A percentile compares a stretch with the other conserved stretches of the same genome.
Evolutionary conservation across 1,284 basidiomycete genomes (phyloP).

Genomic region (Malassezia nana): DNA sequence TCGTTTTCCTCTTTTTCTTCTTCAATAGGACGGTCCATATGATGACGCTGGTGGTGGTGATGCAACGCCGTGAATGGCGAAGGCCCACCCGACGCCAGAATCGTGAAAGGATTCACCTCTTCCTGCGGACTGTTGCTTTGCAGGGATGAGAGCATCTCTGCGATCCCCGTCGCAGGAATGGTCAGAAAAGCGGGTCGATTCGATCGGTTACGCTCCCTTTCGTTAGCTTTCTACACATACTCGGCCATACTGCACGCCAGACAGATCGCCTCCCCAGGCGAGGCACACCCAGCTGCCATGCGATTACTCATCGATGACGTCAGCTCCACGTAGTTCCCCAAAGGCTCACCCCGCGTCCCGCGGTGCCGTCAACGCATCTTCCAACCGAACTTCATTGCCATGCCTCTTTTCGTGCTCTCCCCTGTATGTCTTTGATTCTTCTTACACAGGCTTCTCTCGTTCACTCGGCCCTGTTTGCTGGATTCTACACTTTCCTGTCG

Average conservation of each 20-base stretch:
- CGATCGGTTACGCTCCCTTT: slow-evolving; percentile 3
- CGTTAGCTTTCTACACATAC: slow-evolving; percentile 11
- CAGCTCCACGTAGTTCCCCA: neutral
- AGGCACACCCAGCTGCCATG: neutral
- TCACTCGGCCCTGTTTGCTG: slow-evolving; percentile 45
- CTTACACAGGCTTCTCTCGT: slow-evolving; percentile 39
- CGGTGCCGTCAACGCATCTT: neutral
- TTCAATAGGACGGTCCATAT: neutral
- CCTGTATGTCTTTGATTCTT: neutral
- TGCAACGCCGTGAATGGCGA: neutral
- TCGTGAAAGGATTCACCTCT: neutral
- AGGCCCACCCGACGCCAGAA: neutral
- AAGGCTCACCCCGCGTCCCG: neutral
- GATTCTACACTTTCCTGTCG: slow-evolving; percentile 42
- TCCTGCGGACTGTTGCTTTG: neutral
- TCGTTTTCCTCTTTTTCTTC: neutral
- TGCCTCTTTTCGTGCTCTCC: slow-evolving; percentile 47
- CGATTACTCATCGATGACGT: neutral
- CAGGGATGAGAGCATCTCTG: slow-evolving; percentile 7
- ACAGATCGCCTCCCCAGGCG: neutral
- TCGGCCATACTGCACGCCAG: slow-evolving; percentile 10
- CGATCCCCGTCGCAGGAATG: neutral
- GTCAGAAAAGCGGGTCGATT: neutral
- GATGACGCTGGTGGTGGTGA: neutral
- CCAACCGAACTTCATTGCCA: slow-evolving; percentile 6